Evolutionary conservation across 345 rosid genomes (phyloP).

Genomic region (Eucalyptus polyanthemos): DNA sequence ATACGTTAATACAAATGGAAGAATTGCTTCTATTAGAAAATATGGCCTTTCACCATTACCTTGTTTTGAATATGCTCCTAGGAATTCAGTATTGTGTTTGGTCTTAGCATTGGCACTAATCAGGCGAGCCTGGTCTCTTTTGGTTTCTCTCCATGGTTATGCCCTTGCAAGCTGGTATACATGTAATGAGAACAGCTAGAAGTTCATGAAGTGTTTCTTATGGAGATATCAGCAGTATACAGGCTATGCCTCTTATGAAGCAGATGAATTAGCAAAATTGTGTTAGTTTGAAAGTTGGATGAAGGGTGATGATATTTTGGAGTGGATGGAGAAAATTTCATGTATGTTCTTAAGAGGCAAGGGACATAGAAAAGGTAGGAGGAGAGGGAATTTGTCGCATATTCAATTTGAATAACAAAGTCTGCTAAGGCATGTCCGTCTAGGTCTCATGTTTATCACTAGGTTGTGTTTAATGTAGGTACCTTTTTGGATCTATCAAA

Average conservation of each 20-base stretch:
- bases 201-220: not conserved
- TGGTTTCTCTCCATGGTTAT: not conserved
- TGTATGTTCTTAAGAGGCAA: not conserved
- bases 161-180: not conserved
- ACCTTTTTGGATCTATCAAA: not conserved
- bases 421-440: not conserved
- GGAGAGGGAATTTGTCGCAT: not conserved
- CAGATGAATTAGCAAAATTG: not conserved
- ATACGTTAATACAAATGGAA: not conserved
- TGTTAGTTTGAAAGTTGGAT: not conserved
- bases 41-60: not conserved
- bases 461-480: not conserved
- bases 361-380: not conserved
- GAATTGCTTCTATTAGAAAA: not conserved
- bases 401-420: not conserved
- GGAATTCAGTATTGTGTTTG: not conserved
- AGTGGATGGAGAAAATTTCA: not conserved
- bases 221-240: not conserved
- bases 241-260: not conserved
- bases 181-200: not conserved
- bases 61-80: not conserved
- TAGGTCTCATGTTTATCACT: not conserved
- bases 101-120: not conserved
- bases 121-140: not conserved
- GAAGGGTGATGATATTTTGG: not conserved